These are phyloP conservation scores for Fusarium coicis DNA, from an alignment of 2,329 filamentous ascomycete species.

Conservation along the genomic window DNA sequence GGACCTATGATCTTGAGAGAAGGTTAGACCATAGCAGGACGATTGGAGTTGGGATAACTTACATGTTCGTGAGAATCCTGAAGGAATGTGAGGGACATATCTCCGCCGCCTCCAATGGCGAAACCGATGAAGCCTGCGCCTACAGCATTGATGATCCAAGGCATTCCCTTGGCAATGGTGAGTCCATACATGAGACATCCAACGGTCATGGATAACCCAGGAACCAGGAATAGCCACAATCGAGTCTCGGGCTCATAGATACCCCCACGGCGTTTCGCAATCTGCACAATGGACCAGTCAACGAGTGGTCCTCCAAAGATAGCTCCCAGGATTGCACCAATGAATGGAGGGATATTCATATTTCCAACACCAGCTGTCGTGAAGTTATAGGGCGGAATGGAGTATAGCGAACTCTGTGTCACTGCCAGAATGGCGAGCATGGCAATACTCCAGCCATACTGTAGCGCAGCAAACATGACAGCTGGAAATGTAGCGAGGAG, in stretches of 20 bases:
- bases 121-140: slow-evolving; percentile 33
- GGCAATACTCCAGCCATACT: slow-evolving; percentile 28
- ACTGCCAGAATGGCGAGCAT: slow-evolving; percentile 35
- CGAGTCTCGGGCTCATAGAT: slow-evolving; percentile 36
- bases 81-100: slow-evolving; percentile 31
- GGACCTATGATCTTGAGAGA: slow-evolving; percentile 14
- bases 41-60: rapidly evolving
- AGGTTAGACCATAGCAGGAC: neutral
- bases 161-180: slow-evolving; percentile 34
- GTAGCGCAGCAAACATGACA: slow-evolving; percentile 3
- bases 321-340: slow-evolving; percentile 18
- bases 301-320: slow-evolving; percentile 22
- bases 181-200: slow-evolving; percentile 35
- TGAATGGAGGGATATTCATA: slow-evolving; percentile 36
- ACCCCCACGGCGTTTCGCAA: slow-evolving; percentile 23
- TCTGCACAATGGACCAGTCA: slow-evolving; percentile 25
- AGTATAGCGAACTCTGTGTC: slow-evolving; percentile 15
- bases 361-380: slow-evolving; percentile 24
- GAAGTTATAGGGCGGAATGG: slow-evolving; percentile 24
- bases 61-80: slow-evolving; percentile 36
- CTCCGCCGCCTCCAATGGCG: slow-evolving; percentile 29
- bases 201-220: slow-evolving; percentile 23
- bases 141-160: slow-evolving; percentile 33
- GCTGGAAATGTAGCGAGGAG: slow-evolving; percentile 10
- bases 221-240: slow-evolving; percentile 29